phyloP scores from a whole-genome alignment of 805 yeast species.

The Lipomyces chichibuensis region DNA sequence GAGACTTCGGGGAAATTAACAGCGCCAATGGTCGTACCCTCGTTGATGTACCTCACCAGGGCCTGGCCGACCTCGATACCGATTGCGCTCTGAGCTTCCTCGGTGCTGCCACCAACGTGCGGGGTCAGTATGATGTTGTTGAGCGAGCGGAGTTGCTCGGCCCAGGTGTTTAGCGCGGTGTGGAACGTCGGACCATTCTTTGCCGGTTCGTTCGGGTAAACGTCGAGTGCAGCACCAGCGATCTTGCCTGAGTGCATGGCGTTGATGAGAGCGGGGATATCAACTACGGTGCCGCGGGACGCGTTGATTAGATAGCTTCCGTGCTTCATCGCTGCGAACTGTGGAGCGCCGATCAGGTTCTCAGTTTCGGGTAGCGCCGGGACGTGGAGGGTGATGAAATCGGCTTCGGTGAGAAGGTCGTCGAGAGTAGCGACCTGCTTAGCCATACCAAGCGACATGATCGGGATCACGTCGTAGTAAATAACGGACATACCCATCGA shows the following conservation, averaged over 20 bases:
- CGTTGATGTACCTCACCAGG: conserved; percentile 87
- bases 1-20: conserved; percentile 99
- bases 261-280: conserved; percentile 87
- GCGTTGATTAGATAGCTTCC: conserved; percentile 95
- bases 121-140: conserved; percentile 93
- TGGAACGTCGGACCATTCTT: conserved; percentile 85
- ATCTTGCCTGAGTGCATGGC: conserved; percentile 92
- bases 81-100: conserved; percentile 97
- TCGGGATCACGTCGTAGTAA: conserved; percentile 87
- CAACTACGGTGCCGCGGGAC: conserved; percentile 96
- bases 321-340: conserved; percentile 93
- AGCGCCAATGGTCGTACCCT: conserved; percentile 92
- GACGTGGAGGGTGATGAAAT: conserved; percentile 90
- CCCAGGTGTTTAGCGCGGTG: conserved; percentile 77
- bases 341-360: conserved; percentile 84
- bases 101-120: conserved; percentile 98
- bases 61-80: conserved; percentile 93
- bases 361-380: conserved; percentile 94
- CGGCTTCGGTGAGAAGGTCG: conserved; percentile 78
- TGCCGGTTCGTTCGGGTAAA: conserved; percentile 95
- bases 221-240: conserved; percentile 97
- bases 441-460: conserved; percentile 97
- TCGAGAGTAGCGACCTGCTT: conserved; percentile 85
- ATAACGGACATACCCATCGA: conserved; percentile 96
- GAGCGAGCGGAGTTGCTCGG: conserved; percentile 75